Evolutionary conservation across 2,329 filamentous ascomycete genomes (phyloP), one percentile per base, ranked within the genome.

Genomic region (Mycogone perniciosa): DNA sequence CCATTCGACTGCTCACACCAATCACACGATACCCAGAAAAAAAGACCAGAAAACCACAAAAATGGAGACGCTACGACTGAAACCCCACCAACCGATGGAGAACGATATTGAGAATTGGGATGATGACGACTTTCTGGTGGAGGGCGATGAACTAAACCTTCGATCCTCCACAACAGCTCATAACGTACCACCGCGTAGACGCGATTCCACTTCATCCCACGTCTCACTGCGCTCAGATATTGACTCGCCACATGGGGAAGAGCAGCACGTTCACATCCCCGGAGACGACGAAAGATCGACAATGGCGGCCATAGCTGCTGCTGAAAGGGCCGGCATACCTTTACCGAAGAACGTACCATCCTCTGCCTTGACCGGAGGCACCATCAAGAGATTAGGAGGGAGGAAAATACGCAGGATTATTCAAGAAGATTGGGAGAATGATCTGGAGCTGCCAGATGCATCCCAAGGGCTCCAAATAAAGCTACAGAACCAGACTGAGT

Each of bases 281-380:
- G 88, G 85, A 44, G 87, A 93, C 64, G 91, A 96, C 65, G 88
- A 95, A 61, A 79, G 82, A 56, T 89, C 89, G 1, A 95, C 87
- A 7, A 73, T 85, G 59, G 87, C 95, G 64, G 91, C 93, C 54
- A 92, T 99, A 61, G 82, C 88, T 27, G 88, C 89, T 6, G 92
- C 91, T 33, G 87, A 89, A 62, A 85, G 84, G 65, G 91, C 90
- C 29, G 93, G 93, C 59, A 96, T 99, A 57, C 92, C 93, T 6
- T 82, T 97, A 50, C 93, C 93, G 30, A 76, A 81, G 46, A 91
- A 91, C 64, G 83, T 97, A 31, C 90, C 92, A 1, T 82, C 88
- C 31, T 96, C 92, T 20, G 93, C 93, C 31, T 75, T 99, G 39
- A 81, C 93, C 66, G 92, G 92, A 48, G 93, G 93, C 47, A 92